phyloP scores from a whole-genome alignment of 441 rosid species.

The Adansonia rubrostipa region DNA sequence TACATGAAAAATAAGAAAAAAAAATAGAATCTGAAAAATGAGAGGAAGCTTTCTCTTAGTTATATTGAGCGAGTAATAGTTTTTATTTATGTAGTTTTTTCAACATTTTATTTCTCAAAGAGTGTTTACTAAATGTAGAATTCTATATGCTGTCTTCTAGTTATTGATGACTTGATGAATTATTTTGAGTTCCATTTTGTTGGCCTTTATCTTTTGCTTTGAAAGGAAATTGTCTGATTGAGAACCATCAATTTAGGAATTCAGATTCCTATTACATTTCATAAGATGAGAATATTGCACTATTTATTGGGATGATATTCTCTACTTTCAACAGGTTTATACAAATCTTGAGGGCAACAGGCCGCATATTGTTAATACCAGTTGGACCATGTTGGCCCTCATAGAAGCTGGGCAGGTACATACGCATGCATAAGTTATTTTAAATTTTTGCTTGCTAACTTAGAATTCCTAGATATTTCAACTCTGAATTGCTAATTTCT shows the following conservation, averaged over 20 bases:
- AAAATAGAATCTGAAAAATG: not conserved
- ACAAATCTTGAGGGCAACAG: slow-evolving; percentile 14
- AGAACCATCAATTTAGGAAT: not conserved
- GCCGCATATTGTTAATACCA: slow-evolving; percentile 11
- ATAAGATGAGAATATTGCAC: not conserved
- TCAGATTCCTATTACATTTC: not conserved
- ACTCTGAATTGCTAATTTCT: not conserved
- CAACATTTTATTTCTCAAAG: not conserved
- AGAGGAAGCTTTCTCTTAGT: not conserved
- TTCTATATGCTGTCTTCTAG: not conserved
- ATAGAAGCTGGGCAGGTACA: slow-evolving; percentile 18
- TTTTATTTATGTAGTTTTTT: not conserved
- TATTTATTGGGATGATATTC: not conserved
- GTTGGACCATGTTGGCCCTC: slow-evolving; percentile 13
- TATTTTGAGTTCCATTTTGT: not conserved
- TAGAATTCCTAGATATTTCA: not conserved
- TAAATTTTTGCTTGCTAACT: not conserved
- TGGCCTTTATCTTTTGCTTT: not conserved
- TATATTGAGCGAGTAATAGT: not conserved
- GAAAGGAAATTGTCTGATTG: not conserved
- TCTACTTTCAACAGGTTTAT: not conserved
- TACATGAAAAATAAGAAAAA: not conserved
- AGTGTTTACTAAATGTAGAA: not conserved
- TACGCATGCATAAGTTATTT: not conserved
- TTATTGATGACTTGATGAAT: not conserved